Percentiles rank a stretch among this genome's conserved stretches.
Evolutionary conservation across 441 rosid species (phyloP).

Genomic region (Codiaeum variegatum): DNA sequence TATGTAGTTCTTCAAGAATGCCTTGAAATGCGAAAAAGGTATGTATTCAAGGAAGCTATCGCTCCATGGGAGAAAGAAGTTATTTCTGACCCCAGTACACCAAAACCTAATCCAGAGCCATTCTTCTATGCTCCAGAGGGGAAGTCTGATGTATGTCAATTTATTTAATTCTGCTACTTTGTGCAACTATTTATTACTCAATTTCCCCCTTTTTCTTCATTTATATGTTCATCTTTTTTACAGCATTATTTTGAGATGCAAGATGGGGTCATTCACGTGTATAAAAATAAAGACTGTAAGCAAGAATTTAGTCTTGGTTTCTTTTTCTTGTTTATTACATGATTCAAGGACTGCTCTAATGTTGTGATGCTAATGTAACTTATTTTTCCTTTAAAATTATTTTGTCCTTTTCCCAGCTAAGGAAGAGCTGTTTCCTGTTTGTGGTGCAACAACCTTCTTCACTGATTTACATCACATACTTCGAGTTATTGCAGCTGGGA

Average conservation of each 20-base stretch:
- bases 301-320: conserved; percentile 4
- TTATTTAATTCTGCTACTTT: conserved; percentile 1
- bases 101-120: conserved; percentile 86
- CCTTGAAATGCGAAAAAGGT: conserved; percentile 79
- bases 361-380: background rate
- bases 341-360: background rate
- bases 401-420: conserved; percentile 42
- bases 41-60: conserved; percentile 73
- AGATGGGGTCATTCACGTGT: conserved; percentile 95
- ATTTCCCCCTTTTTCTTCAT: conserved; percentile 13
- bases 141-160: conserved; percentile 66
- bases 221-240: conserved; percentile 19
- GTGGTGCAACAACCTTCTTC: conserved; percentile 90
- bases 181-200: background rate
- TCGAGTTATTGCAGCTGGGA: conserved; percentile 84
- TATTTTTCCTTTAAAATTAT: background rate
- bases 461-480: conserved; percentile 91
- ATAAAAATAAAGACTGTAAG: conserved; percentile 74
- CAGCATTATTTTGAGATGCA: conserved; percentile 96
- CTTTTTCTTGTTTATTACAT: conserved; percentile 8
- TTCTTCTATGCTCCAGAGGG: conserved; percentile 70
- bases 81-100: conserved; percentile 93
- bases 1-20: conserved; percentile 85
- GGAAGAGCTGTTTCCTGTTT: conserved; percentile 91
- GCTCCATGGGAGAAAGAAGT: conserved; percentile 98